These are phyloP conservation scores for Sphaerulina musiva DNA, from an alignment of 2,329 filamentous ascomycete genomes.

Conservation along the genomic window DNA sequence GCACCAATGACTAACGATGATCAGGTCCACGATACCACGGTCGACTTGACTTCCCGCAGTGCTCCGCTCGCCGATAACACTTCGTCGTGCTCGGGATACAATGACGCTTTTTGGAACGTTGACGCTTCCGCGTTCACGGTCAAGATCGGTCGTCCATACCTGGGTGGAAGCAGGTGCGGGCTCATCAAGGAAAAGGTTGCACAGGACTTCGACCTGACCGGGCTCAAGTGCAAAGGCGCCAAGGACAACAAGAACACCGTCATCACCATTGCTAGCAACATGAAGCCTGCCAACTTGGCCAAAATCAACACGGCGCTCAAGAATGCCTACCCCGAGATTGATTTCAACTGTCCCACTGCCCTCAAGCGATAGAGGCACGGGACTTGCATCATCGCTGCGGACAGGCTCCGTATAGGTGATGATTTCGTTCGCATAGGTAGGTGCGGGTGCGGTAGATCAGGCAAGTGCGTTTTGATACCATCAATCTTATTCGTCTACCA, in stretches of 20 bases:
- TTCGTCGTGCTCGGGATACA: conserved; percentile 13
- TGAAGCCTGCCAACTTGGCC: conserved; percentile 8
- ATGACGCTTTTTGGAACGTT: conserved; percentile 11
- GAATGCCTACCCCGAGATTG: conserved; percentile 15
- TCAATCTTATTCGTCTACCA: no score
- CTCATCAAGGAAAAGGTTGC: conserved; percentile 14
- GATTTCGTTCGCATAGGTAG: no score
- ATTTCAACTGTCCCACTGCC: conserved; percentile 11
- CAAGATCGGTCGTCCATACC: conserved; percentile 16
- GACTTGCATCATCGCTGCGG: no score
- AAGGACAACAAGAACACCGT: conserved; percentile 16
- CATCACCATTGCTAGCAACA: conserved; percentile 13
- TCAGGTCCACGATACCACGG: background rate
- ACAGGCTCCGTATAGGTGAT: no score
- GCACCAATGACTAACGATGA: conserved; percentile 2
- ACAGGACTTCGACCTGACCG: conserved; percentile 2
- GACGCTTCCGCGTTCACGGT: conserved; percentile 14
- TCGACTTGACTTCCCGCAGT: conserved; percentile 2
- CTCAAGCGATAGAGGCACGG: background rate
- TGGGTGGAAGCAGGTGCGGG: conserved; percentile 12
- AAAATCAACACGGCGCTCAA: conserved; percentile 10
- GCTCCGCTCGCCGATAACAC: conserved; percentile 1
- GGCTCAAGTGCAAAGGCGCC: conserved; percentile 14
- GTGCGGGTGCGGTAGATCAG: no score
- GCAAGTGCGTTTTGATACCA: no score